Evolutionary conservation across 1,284 basidiomycete genomes (phyloP), one percentile per base, ranked within the genome.

Genomic region (Schizophyllum amplum): DNA sequence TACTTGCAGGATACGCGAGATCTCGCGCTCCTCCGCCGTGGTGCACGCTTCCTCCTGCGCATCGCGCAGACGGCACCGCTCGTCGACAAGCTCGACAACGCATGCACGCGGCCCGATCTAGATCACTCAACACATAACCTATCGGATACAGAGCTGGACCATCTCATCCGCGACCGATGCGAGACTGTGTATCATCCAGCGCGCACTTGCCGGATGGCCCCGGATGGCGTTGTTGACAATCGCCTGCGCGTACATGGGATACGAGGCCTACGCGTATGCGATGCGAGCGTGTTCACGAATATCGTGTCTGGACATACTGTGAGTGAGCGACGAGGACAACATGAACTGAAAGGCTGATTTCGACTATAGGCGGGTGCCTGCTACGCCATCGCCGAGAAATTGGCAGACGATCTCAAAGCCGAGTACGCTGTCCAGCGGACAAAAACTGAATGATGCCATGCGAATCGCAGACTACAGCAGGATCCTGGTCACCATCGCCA

Each of bases 371-470:
- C 82, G 55, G 84, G 76, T 7, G 73, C 82, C 5, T 75, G 77
- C 24, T 75, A 81, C 52, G 84, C 84, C 0, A 72, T 79, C 20
- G 86, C 78, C 0, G 86, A 89, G 67, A 85, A 84, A 65, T 71
- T 82, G 1, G 75, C 84, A 1, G 84, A 87, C 61, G 65, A 82
- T 33, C 75, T 88, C 63, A 83, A 81, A 63, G 64, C 54, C 1
- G 71, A 74, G 53, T 63, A 50, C 13, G 21, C 21, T 9, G 24
- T 24, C 13, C 22, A 11, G 47, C 22, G 47, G 27, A 13, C 27
- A 33, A n/a, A n/a, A n/a, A n/a, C n/a, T n/a, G n/a, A n/a, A n/a
- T n/a, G n/a, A n/a, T n/a, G n/a, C n/a, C n/a, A n/a, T n/a, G n/a
- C n/a, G n/a, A n/a, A n/a, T n/a, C n/a, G n/a, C n/a, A n/a, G n/a